A percentile compares a stretch with the other conserved stretches of the same genome.
Evolutionary conservation across 208 protist genomes (phyloP).

Genomic region (Leishmania braziliensis): DNA sequence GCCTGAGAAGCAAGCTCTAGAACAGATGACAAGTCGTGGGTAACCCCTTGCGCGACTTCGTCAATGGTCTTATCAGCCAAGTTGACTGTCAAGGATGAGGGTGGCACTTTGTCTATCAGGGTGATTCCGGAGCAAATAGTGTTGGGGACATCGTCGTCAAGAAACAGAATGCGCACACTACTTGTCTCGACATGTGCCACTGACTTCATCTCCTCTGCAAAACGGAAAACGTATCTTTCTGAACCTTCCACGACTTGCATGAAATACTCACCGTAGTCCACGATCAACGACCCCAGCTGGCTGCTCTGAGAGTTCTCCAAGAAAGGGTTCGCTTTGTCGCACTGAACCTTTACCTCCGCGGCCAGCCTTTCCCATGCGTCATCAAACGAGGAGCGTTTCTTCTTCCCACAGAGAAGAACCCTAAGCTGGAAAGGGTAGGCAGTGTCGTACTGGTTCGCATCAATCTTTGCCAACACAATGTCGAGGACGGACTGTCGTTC

Average conservation of each 20-base stretch:
- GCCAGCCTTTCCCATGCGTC: slow-evolving; percentile 24
- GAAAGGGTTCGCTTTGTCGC: slow-evolving; percentile 37
- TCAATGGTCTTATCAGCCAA: slow-evolving; percentile 48
- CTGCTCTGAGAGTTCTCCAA: neutral
- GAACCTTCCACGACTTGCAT: slow-evolving; percentile 63
- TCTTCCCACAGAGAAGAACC: slow-evolving; percentile 48
- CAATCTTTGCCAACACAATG: slow-evolving; percentile 45
- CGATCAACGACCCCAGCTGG: slow-evolving; percentile 30
- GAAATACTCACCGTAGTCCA: slow-evolving; percentile 78
- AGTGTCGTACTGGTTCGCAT: slow-evolving; percentile 31
- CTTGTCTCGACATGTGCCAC: slow-evolving; percentile 23
- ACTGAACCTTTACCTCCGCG: slow-evolving; percentile 24
- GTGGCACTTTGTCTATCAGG: slow-evolving; percentile 61
- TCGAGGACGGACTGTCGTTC: slow-evolving; percentile 58
- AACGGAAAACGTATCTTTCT: slow-evolving; percentile 60
- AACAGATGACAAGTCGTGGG: slow-evolving; percentile 52
- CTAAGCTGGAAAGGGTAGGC: slow-evolving; percentile 59
- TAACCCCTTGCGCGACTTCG: slow-evolving; percentile 48
- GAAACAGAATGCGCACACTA: slow-evolving; percentile 56
- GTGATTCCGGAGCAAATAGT: slow-evolving; percentile 25
- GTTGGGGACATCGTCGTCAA: slow-evolving; percentile 65
- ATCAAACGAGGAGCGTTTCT: slow-evolving; percentile 19
- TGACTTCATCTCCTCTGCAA: slow-evolving; percentile 38
- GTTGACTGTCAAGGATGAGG: slow-evolving; percentile 26
- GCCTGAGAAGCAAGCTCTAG: slow-evolving; percentile 42